Evolutionary conservation across 768 basidiomycete genomes (phyloP), one percentile per base, ranked within the genome.

Genomic region (Lactarius psammicola): DNA sequence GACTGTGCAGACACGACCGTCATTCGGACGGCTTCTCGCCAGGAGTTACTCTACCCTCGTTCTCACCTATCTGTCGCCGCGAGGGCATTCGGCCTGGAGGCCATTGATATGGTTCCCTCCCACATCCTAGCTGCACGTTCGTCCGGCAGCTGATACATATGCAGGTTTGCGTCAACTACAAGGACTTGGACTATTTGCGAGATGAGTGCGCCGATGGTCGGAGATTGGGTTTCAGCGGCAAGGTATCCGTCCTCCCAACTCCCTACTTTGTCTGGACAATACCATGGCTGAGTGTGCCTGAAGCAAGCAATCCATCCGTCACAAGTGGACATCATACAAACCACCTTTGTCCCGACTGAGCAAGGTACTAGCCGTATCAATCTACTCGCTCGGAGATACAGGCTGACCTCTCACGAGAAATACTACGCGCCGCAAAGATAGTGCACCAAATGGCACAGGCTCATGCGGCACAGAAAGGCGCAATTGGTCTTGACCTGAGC

Each of bases 231-330:
- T 98, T 94, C 72, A 89, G 87, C n/a, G 95, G 94, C 54, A 97
- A 97, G 84, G 94, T 86, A 56, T 63, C 67, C 61, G n/a, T 30
- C 55, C 56, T 17, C 15, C 26, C 23, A 60, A 28, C 26, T 33
- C 15, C 26, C 23, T 60, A 31, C n/a, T 26, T 13, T 59, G 31
- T 7, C 23, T 30, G 18, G 33, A 46, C 49, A 15, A 34, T 17
- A 30, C 38, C 17, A 28, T n/a, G 40, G 28, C 31, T 26, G 31
- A 38, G 33, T 20, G 0, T 28, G 36, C 11, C 26, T 60, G 23
- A 74, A 94, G 92, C 95, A 98, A 94, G 93, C 90, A 2, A 95
- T 98, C 46, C 95, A 98, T 75, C 95, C 95, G 0, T 78, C 79
- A 30, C 95, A 98, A 75, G 84, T 96, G 4, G 82, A 83, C 38